Base-by-base conservation (phyloP, 2,329 filamentous ascomycete genomes). In the Penicillium sp. region DNA sequence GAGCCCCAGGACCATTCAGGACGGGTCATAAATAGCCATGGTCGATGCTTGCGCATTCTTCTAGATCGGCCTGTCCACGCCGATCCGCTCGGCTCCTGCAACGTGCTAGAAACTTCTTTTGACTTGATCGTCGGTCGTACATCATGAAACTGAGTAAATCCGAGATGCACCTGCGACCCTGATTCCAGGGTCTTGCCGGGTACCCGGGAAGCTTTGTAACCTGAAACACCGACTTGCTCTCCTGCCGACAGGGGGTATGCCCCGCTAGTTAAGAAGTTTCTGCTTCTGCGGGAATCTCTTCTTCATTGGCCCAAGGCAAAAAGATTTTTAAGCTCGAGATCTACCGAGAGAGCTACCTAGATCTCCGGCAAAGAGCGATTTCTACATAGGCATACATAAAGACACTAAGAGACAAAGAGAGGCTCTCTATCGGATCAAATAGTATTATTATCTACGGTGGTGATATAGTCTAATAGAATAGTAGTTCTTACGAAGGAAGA, bases 211-310 rank as follows among this genome's bases (percentile, higher is more conserved):
- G 36, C 36, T 40, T 40, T 40, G 11, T 8, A 16, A n/a, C 35
- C 22, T 45, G 42, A 45, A 45, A 45, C 42, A 18, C 36, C 28
- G 40, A 27, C 16, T 11, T n/a, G 20, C 28, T 34, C 24, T 23
- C 11, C 20, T 37, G 35, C 20, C 20, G 22, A 37, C 35, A 23
- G 24, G 35, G 35, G 22, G 35, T 32, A 20, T 16, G 18, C 31
- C 31, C 31, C 31, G 14, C 31, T 20, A 20, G 31, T 11, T 34
- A 34, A 18, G 14, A 34, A 34, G 7, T 18, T 11, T 34, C 31
- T 34, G 14, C 14, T 34, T 26, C 11, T 10, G 3, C 31, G 9
- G 16, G 31, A 11, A 29, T 14, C n/a, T n/a, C n/a, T n/a, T n/a
- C n/a, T n/a, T n/a, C n/a, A n/a, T n/a, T n/a, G n/a, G n/a, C n/a